Base-by-base conservation (phyloP, 257 asterid species). In the Agastache rugosa region DNA sequence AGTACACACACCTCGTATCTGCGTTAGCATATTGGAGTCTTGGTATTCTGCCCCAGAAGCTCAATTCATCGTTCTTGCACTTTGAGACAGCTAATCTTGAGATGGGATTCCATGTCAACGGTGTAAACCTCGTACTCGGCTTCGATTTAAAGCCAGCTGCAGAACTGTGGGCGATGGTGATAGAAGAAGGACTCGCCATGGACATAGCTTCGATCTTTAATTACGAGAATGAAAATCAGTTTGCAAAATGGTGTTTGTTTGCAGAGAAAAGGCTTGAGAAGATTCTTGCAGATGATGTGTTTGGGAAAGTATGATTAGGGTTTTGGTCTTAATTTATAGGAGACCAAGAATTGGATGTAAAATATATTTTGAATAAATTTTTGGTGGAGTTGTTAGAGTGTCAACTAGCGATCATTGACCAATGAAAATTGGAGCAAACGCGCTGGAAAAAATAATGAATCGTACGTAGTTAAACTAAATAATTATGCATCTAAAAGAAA, bases 21-120 rank as follows among this genome's bases (percentile, higher is more conserved):
- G 3, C 29, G 6, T 42, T 44, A 11, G 35, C 56, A 44, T 5
- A n/a, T 22, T 69, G 64, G 63, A 77, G 25, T 59, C 74, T 64
- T 69, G 73, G 69, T 34, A 54, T 59, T 35, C 14, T 23, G 34
- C 47, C 50, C 77, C 69, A 47, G 20, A 75, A 72, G 39, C 70
- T 39, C 37, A 35, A 44, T 50, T 66, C 72, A 11, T 29, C 62
- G 69, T 41, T 54, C n/a, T 59, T 80, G 72, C 34, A 54, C n/a
- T 72, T 76, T 1, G 88, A 78, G 53, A 62, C 19, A 15, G 73
- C 55, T 35, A 79, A 63, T 53, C 71, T 77, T 15, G 85, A 80
- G 44, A 85, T 79, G 10, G 86, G 83, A 5, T 72, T 82, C 86
- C 86, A 82, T 1, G 75, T 8, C 59, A 78, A 64, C 63, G 47